A percentile compares a stretch with the other conserved stretches of the same genome.
Evolutionary conservation across 2,329 filamentous ascomycete species (phyloP).

Genomic region (Dactylellina parvicollis): DNA sequence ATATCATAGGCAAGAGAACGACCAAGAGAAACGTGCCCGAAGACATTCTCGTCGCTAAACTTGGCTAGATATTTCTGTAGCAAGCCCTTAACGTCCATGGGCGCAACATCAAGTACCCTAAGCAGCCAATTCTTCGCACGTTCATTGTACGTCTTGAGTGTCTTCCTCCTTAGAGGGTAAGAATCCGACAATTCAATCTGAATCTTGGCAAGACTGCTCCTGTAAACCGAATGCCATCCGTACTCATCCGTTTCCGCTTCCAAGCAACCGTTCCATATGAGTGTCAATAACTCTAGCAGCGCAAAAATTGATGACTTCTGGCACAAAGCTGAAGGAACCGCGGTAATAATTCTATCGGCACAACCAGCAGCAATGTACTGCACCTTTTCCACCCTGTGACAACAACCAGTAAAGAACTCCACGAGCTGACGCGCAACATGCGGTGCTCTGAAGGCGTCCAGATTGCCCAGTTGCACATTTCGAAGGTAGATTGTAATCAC

Average conservation of each 20-base stretch:
- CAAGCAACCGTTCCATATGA: constrained; percentile 95
- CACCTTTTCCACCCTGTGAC: constrained; percentile 89
- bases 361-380: constrained; percentile 85
- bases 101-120: constrained; percentile 81
- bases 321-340: constrained; percentile 88
- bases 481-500: constrained; percentile 82
- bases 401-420: constrained; percentile 85
- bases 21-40: constrained; percentile 90
- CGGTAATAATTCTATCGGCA: constrained; percentile 83
- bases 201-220: constrained; percentile 79
- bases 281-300: constrained; percentile 85
- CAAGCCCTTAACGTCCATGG: constrained; percentile 91
- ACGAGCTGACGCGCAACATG: constrained; percentile 90
- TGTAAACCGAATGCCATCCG: constrained; percentile 82
- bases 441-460: constrained; percentile 85
- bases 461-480: constrained; percentile 75
- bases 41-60: constrained; percentile 88
- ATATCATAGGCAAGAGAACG: constrained; percentile 94
- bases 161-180: constrained; percentile 81
- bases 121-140: constrained; percentile 83
- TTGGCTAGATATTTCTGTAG: constrained; percentile 96
- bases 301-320: constrained; percentile 91
- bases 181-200: constrained; percentile 93
- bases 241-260: constrained; percentile 96
- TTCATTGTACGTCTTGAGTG: constrained; percentile 79